Conservation (phyloP, 176 grass and related monocot genomes). For the Carex parvula region DNA sequence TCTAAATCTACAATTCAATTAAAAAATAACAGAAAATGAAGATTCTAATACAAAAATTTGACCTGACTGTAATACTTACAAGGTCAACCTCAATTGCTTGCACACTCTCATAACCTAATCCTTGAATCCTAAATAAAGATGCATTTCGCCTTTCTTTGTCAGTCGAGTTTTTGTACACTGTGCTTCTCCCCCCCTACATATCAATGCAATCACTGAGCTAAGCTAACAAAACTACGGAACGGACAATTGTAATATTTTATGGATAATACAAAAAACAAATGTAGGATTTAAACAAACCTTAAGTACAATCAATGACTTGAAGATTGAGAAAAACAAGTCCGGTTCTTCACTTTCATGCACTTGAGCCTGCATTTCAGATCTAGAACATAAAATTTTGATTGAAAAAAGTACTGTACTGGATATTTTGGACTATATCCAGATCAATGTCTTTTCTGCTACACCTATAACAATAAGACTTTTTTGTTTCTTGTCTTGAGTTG, state of each 20-base stretch:
- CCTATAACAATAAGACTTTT: background rate
- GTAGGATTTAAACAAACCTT: constrained; percentile 46
- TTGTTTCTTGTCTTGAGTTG: background rate
- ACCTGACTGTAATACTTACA: constrained; percentile 47
- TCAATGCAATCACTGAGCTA: constrained; percentile 11
- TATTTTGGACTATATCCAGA: background rate
- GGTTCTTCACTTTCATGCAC: constrained; percentile 72
- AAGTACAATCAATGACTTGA: constrained; percentile 68
- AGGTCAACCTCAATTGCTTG: constrained; percentile 79
- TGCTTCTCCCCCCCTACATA: constrained; percentile 59
- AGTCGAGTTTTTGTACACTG: constrained; percentile 51
- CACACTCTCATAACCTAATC: constrained; percentile 56
- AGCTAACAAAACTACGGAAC: constrained; percentile 7
- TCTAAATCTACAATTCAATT: background rate
- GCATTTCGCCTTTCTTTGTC: constrained; percentile 43
- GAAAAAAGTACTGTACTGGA: background rate
- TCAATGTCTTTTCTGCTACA: background rate
- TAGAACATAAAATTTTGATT: background rate
- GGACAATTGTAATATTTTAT: background rate
- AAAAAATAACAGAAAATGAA: background rate
- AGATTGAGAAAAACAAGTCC: constrained; percentile 59
- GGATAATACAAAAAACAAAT: background rate
- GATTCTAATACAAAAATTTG: background rate
- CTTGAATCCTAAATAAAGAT: constrained; percentile 79
- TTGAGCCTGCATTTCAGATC: constrained; percentile 42